These are phyloP conservation scores for Blastobotrys raffinosifermentans DNA, from an alignment of 1,139 yeast genomes.

Conservation along the genomic window DNA sequence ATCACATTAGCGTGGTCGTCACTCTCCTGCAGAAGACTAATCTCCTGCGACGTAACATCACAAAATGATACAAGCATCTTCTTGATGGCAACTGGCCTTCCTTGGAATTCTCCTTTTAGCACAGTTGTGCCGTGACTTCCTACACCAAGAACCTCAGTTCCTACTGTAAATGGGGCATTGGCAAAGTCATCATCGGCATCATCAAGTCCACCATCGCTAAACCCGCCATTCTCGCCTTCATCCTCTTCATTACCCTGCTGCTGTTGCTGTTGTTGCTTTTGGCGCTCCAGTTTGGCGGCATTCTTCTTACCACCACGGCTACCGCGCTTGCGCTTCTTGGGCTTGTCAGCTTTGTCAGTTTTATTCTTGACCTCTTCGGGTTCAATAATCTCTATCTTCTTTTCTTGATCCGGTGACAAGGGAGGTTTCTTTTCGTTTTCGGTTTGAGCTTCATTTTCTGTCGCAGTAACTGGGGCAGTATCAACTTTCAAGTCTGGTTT, in stretches of 20 bases:
- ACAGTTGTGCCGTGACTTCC: slow-evolving; percentile 98
- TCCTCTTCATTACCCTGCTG: slow-evolving; percentile 8
- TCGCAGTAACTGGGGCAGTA: neutral
- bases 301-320: slow-evolving; percentile 61
- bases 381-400: slow-evolving; percentile 19
- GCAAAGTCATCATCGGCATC: neutral
- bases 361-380: slow-evolving; percentile 12
- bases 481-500: neutral
- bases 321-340: slow-evolving; percentile 71
- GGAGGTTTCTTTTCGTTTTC: neutral
- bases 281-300: slow-evolving; percentile 35
- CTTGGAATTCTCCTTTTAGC: slow-evolving; percentile 78
- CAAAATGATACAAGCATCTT: slow-evolving; percentile 89
- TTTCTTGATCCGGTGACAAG: slow-evolving; percentile 1
- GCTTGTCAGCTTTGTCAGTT: slow-evolving; percentile 13
- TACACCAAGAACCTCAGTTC: slow-evolving; percentile 67
- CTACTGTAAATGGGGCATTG: neutral
- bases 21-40: slow-evolving; percentile 78
- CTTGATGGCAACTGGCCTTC: slow-evolving; percentile 89
- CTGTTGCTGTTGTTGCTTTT: slow-evolving; percentile 1
- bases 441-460: neutral
- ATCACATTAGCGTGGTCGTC: slow-evolving; percentile 96
- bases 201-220: neutral
- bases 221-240: slow-evolving; percentile 3
- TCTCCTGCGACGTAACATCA: slow-evolving; percentile 95